These are phyloP conservation scores for Claviceps quebecensis DNA, from an alignment of 2,329 filamentous ascomycete species.

Conservation along the genomic window DNA sequence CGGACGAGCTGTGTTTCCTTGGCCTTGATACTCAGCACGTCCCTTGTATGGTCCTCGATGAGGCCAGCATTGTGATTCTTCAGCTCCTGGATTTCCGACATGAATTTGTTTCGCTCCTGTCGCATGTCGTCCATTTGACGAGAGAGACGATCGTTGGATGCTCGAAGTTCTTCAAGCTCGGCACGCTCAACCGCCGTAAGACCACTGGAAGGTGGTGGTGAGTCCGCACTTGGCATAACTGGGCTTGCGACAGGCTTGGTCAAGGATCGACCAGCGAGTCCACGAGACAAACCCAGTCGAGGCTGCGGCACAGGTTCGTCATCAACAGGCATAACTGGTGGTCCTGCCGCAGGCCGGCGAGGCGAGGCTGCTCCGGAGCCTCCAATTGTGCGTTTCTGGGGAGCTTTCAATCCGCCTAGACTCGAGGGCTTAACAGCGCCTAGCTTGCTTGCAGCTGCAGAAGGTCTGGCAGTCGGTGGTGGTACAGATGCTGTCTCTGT, in stretches of 20 bases:
- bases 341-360: constrained; percentile 32
- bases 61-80: constrained; percentile 94
- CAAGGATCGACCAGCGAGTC: constrained; percentile 73
- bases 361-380: constrained; percentile 39
- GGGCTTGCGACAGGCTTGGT: constrained; percentile 53
- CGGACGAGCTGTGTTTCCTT: constrained; percentile 96
- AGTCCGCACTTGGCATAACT: constrained; percentile 34
- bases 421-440: constrained; percentile 40
- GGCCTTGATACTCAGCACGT: constrained; percentile 91
- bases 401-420: constrained; percentile 44
- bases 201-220: constrained; percentile 47
- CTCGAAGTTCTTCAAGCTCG: constrained; percentile 80
- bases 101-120: constrained; percentile 66
- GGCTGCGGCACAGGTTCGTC: constrained; percentile 46
- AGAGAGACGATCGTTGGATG: constrained; percentile 65
- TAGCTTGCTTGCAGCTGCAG: constrained; percentile 33
- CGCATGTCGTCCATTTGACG: constrained; percentile 68
- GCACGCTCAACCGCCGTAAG: constrained; percentile 70
- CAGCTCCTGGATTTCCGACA: constrained; percentile 80
- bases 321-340: constrained; percentile 36
- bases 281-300: constrained; percentile 56
- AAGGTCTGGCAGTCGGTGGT: constrained; percentile 41
- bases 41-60: constrained; percentile 92
- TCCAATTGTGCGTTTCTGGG: constrained; percentile 39
- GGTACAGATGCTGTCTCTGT: constrained; percentile 39